These are phyloP conservation scores for Globisporangium spiculum DNA, from an alignment of 352 stramenopile genomes.

Conservation along the genomic window DNA sequence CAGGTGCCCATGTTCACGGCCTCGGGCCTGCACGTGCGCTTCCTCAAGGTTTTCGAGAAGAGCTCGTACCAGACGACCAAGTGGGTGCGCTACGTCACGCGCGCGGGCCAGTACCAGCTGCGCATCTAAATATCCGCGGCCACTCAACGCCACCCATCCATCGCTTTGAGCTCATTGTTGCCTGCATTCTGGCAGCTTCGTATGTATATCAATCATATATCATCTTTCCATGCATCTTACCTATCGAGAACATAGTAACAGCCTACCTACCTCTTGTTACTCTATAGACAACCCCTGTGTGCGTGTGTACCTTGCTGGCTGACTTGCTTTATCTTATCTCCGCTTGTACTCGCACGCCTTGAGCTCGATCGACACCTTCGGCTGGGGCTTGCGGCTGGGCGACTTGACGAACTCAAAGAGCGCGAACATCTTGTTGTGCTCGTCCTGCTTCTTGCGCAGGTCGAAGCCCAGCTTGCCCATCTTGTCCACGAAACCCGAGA, in stretches of 20 bases:
- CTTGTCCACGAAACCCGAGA: slow-evolving; percentile 55
- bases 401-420: slow-evolving; percentile 82
- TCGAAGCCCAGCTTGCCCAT: slow-evolving; percentile 73
- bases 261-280: background rate
- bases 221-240: background rate
- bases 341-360: slow-evolving; percentile 88
- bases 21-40: slow-evolving; percentile 97
- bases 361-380: slow-evolving; percentile 55
- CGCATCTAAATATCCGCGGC: slow-evolving; percentile 76
- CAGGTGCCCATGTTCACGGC: slow-evolving; percentile 98
- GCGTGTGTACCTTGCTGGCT: background rate
- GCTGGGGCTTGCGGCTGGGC: slow-evolving; percentile 38
- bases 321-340: slow-evolving; percentile 31
- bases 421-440: slow-evolving; percentile 86
- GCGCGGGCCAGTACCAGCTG: slow-evolving; percentile 97
- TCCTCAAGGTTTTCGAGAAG: slow-evolving; percentile 99
- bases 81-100: slow-evolving; percentile 99
- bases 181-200: background rate
- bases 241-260: slow-evolving; percentile 3
- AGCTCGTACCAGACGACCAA: slow-evolving; percentile 97
- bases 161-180: background rate
- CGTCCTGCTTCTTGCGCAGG: slow-evolving; percentile 59
- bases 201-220: background rate
- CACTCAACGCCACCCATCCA: background rate
- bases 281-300: background rate